A percentile compares a stretch with the other conserved stretches of the same genome.
These are phyloP conservation scores for Pseudognaphalium luteoalbum DNA, from an alignment of 129 eudicot species.

Conservation along the genomic window DNA sequence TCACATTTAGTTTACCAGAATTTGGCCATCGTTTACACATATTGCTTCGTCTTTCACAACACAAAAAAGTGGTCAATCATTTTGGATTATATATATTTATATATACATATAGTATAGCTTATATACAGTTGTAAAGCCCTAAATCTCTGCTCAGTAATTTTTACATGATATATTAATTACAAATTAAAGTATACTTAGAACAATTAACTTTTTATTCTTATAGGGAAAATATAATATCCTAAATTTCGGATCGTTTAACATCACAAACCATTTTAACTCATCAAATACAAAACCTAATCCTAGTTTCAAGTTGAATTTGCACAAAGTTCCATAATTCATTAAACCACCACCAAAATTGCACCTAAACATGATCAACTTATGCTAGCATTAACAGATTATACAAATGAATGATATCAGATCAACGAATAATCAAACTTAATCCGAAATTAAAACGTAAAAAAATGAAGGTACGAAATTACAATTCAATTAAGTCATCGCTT, in stretches of 20 bases:
- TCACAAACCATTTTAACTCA: not conserved
- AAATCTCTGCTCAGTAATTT: conserved; percentile 10
- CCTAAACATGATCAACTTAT: conserved; percentile 9
- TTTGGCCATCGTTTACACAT: not conserved
- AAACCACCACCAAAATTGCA: conserved; percentile 10
- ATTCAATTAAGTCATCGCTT: conserved; percentile 28
- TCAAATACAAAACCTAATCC: conserved; percentile 42
- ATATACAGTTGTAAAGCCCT: conserved; percentile 10
- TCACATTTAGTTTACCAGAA: not conserved
- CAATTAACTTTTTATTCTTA: conserved; percentile 5
- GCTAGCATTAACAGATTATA: conserved; percentile 2
- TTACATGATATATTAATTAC: not conserved
- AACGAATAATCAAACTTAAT: conserved; percentile 8
- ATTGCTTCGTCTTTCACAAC: not conserved
- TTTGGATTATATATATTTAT: no score
- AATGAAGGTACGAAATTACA: conserved; percentile 49
- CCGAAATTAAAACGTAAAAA: conserved; percentile 19
- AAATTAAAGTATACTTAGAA: not conserved
- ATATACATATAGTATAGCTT: not conserved
- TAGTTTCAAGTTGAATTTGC: conserved; percentile 13
- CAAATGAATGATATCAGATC: conserved; percentile 20
- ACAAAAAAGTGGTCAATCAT: no score
- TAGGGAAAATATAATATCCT: conserved; percentile 5
- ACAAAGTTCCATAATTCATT: conserved; percentile 13
- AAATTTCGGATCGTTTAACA: conserved; percentile 18